phyloP scores from a whole-genome alignment of 768 basidiomycete species.

The Antrodiella citrinella region DNA sequence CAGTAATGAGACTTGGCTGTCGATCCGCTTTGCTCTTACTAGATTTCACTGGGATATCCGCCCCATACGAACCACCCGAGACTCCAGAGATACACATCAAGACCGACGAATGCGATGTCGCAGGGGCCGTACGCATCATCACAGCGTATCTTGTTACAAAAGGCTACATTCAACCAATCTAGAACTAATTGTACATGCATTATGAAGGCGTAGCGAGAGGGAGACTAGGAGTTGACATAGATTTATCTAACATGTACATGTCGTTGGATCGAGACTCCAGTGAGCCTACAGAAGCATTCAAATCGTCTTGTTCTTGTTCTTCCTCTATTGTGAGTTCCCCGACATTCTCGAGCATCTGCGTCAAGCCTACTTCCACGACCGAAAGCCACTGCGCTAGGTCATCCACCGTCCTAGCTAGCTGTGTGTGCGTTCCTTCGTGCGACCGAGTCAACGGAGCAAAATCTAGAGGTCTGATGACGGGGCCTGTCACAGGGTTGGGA shows the following conservation, averaged over 20 bases:
- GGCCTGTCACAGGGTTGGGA: conserved; percentile 26
- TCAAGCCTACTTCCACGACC: conserved; percentile 65
- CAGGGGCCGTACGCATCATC: conserved; percentile 71
- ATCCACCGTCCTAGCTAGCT: conserved; percentile 67
- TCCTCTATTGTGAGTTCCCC: conserved; percentile 51
- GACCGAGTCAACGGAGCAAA: conserved; percentile 47
- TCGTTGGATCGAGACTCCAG: no score
- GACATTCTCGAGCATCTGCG: conserved; percentile 50
- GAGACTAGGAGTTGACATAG: not conserved
- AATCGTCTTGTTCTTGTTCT: conserved; percentile 40
- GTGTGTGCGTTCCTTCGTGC: conserved; percentile 51
- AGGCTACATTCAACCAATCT: conserved; percentile 40
- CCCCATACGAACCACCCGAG: conserved; percentile 89
- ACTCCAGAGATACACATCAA: conserved; percentile 87
- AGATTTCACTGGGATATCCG: conserved; percentile 98
- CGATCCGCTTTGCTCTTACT: not conserved
- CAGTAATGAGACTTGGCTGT: not conserved
- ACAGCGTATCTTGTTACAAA: conserved; percentile 68
- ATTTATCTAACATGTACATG: no score
- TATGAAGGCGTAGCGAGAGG: not conserved
- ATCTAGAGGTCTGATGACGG: conserved; percentile 59
- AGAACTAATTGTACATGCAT: no score
- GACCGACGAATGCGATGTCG: conserved; percentile 74
- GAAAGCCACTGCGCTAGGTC: conserved; percentile 72
- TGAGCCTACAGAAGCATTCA: no score